Base-by-base conservation (phyloP, 768 basidiomycete species). In the Hypholoma sublateritium region DNA sequence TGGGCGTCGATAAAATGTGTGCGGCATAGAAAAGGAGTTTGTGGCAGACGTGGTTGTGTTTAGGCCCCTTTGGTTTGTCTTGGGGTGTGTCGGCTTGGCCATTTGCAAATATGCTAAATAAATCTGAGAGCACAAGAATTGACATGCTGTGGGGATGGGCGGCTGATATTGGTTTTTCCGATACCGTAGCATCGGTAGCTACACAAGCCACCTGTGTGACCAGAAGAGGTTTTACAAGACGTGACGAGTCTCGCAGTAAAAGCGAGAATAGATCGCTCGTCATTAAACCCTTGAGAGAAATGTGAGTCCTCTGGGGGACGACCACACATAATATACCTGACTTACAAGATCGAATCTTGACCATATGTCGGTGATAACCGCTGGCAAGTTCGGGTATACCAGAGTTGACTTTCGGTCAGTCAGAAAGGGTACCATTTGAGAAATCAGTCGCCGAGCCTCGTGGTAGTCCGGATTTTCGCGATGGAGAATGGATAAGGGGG, bases 1-100 rank as follows among this genome's bases (percentile, higher is more conserved):
- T 62, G 1, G 87, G 80, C n/a, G 74, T 79, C 0, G 80, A 75
- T 19, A 82, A 57, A 6, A 85, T 66, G 61, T 87, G 81, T 6
- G 86, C 87, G 4, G 83, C 83, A 60, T 92, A 93, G 70, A 87
- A 93, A 13, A 76, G 68, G 22, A 91, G 61, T 71, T 91, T 93
- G 61, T 83, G 83, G 8, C 75, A 67, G 48, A 82, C 69, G 62
- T 80, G 81, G 50, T 72, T 75, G 50, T 58, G 48, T 42, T 64
- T 53, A 32, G 28, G 50, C 17, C 19, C 46, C 11, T 22, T 16
- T 34, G 43, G 25, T 19, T 28, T 49, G 35, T 48, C 48, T 24
- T 52, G 39, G 46, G 52, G 17, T 22, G 32, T 21, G 4, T 56
- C 21, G 32, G 16, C 34, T 16, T 34, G 45, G 57, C 58, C 36